phyloP scores from a whole-genome alignment of 192 early-diverging fungal species.

The Coemansia sp. region DNA sequence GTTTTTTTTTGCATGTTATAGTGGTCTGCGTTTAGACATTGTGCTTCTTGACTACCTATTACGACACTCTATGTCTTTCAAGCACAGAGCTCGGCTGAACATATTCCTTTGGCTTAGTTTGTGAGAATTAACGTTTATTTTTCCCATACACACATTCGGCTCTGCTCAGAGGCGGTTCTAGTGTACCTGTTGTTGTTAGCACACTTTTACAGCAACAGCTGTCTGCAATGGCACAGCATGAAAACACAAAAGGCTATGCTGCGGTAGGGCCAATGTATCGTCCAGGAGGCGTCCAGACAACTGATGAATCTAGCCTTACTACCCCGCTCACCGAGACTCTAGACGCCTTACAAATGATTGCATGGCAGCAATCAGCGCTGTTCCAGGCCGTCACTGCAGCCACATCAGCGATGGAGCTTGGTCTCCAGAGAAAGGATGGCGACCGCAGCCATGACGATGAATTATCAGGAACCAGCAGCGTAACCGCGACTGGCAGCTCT shows the following conservation, averaged over 20 bases:
- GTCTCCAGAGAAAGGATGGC: too few relatives aligned
- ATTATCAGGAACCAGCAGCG: not conserved
- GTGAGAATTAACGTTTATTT: not conserved
- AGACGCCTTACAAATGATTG: too few relatives aligned
- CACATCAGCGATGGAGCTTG: too few relatives aligned
- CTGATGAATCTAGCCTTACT: not conserved
- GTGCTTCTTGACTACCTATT: too few relatives aligned
- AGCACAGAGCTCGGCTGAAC: too few relatives aligned
- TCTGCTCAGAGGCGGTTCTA: not conserved
- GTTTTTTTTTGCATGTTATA: too few relatives aligned
- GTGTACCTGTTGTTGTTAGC: not conserved
- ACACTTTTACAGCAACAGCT: not conserved
- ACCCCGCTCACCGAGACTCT: not conserved
- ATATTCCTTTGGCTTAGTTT: too few relatives aligned
- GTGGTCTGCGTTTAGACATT: too few relatives aligned
- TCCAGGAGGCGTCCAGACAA: too few relatives aligned
- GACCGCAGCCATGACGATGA: not conserved
- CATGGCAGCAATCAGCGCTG: not conserved
- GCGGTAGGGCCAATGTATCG: not conserved
- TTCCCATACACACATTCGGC: not conserved
- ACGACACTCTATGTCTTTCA: too few relatives aligned
- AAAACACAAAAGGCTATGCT: not conserved
- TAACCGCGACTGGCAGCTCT: not conserved
- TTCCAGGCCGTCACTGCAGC: too few relatives aligned
- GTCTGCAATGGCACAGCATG: not conserved